A percentile compares a stretch with the other conserved stretches of the same genome.
Evolutionary conservation across 1,284 basidiomycete genomes (phyloP).

Genomic region (Cystobasidium slooffiae): DNA sequence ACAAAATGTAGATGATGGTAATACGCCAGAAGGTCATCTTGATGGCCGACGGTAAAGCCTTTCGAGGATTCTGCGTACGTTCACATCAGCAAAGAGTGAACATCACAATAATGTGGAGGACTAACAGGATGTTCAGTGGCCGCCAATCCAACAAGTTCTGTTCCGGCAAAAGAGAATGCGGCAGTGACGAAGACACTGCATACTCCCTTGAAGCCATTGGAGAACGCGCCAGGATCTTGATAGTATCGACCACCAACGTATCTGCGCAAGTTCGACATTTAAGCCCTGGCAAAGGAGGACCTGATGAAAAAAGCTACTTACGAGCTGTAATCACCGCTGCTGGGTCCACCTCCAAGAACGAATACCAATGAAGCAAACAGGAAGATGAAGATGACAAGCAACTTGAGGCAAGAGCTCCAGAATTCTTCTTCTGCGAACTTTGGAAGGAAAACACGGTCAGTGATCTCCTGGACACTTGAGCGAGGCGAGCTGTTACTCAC

Average conservation of each 20-base stretch:
- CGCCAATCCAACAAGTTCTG: constrained; percentile 61
- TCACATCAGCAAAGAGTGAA: constrained; percentile 65
- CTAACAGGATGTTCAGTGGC: constrained; percentile 63
- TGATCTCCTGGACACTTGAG: neutral
- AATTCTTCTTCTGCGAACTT: constrained; percentile 57
- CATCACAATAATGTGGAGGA: constrained; percentile 39
- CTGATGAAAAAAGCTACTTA: neutral
- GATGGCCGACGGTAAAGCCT: constrained; percentile 61
- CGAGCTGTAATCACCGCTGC: constrained; percentile 25
- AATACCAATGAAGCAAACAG: constrained; percentile 56
- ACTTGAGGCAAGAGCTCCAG: constrained; percentile 57
- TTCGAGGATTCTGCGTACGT: constrained; percentile 58
- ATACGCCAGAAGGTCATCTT: constrained; percentile 61
- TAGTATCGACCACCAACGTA: constrained; percentile 38
- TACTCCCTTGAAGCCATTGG: constrained; percentile 62
- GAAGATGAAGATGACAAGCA: constrained; percentile 58
- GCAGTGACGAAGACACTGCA: constrained; percentile 67
- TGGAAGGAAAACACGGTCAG: neutral
- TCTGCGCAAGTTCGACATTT: neutral
- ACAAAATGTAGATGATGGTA: constrained; percentile 62
- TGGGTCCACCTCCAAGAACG: constrained; percentile 51
- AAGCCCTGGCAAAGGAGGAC: neutral
- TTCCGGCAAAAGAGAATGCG: constrained; percentile 50
- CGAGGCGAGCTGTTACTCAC: neutral
- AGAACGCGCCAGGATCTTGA: constrained; percentile 57